Evolutionary conservation across 768 basidiomycete species (phyloP).

Genomic region (Amanita rimosa): DNA sequence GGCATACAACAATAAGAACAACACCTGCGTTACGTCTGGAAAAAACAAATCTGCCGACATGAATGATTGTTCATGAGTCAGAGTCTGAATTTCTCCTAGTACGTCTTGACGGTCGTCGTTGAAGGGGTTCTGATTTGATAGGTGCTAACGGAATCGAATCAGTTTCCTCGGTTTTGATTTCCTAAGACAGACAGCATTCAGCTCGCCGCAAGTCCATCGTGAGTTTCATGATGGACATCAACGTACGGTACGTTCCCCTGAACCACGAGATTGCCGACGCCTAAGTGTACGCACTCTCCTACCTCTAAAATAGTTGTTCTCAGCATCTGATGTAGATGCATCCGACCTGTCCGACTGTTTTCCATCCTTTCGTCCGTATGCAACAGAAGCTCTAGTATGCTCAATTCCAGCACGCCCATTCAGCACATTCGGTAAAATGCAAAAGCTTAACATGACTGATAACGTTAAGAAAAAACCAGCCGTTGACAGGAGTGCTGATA

Average conservation of each 20-base stretch:
- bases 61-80: not conserved
- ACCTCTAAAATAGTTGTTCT: slow-evolving; percentile 8
- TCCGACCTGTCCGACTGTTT: not conserved
- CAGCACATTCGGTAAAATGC: slow-evolving; percentile 4
- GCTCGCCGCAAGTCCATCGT: not conserved
- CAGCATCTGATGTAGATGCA: slow-evolving; percentile 11
- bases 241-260: slow-evolving; percentile 15
- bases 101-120: slow-evolving; percentile 34
- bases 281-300: slow-evolving; percentile 15
- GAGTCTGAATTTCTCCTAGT: slow-evolving; percentile 9
- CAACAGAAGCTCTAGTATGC: not conserved
- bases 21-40: not conserved
- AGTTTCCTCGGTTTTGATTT: slow-evolving; percentile 18
- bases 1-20: not conserved
- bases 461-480: slow-evolving; percentile 1
- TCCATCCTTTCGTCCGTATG: not conserved
- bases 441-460: slow-evolving; percentile 2
- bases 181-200: slow-evolving; percentile 6
- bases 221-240: not conserved
- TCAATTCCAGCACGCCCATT: not conserved
- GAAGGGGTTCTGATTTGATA: slow-evolving; percentile 21
- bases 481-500: slow-evolving; percentile 3
- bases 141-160: slow-evolving; percentile 19
- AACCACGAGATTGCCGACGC: slow-evolving; percentile 11
- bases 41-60: not conserved